Evolutionary conservation across 768 basidiomycete genomes (phyloP).

Genomic region (Kwoniella bestiolae): DNA sequence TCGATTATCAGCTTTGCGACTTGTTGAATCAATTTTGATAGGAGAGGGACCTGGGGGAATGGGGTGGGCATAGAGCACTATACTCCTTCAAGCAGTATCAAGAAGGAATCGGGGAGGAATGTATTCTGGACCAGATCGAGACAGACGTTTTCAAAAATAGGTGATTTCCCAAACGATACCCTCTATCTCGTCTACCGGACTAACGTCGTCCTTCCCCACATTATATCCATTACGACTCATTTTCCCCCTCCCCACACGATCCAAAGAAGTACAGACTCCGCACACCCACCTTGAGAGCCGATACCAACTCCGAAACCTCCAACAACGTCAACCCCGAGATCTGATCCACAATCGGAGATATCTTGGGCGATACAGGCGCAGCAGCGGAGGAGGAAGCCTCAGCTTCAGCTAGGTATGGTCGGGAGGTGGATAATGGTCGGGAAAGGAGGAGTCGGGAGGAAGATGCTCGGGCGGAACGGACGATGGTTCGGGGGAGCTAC

Average conservation of each 20-base stretch:
- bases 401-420: conserved; percentile 17
- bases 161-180: too few species aligned
- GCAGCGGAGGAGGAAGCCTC: conserved; percentile 8
- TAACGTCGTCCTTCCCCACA: background rate
- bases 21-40: too few species aligned
- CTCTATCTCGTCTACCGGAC: too few species aligned
- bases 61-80: too few species aligned
- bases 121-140: too few species aligned
- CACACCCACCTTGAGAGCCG: conserved; percentile 77
- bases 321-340: conserved; percentile 85
- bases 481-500: conserved; percentile 25
- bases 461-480: conserved; percentile 25
- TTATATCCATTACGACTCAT: background rate
- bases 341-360: conserved; percentile 85
- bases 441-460: conserved; percentile 16
- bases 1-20: background rate
- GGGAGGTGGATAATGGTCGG: conserved; percentile 25
- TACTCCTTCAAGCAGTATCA: too few species aligned
- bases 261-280: too few species aligned
- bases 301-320: conserved; percentile 93
- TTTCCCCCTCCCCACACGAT: background rate
- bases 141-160: too few species aligned
- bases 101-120: too few species aligned
- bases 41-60: too few species aligned
- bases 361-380: conserved; percentile 60